Conservation (phyloP, 106 monocot species). For the Allium fistulosum region DNA sequence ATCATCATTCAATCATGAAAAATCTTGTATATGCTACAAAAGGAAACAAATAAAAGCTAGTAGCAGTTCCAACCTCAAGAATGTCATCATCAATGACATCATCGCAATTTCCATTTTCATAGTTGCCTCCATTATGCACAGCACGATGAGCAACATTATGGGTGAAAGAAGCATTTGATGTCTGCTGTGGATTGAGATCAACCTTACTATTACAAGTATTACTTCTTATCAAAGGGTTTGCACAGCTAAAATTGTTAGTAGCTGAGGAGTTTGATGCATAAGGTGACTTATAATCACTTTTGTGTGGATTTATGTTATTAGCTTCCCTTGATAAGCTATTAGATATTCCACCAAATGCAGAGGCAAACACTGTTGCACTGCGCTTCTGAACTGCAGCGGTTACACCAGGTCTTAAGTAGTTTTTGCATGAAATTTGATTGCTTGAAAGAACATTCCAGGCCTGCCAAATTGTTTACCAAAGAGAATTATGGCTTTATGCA, state of each 20-base stretch:
- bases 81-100: slow-evolving; percentile 70
- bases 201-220: slow-evolving; percentile 10
- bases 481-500: too few relatives aligned
- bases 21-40: not conserved
- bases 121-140: slow-evolving; percentile 3
- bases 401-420: slow-evolving; percentile 69
- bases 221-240: slow-evolving; percentile 8
- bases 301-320: slow-evolving; percentile 10
- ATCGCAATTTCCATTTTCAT: slow-evolving; percentile 18
- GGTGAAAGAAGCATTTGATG: slow-evolving; percentile 11
- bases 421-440: slow-evolving; percentile 26
- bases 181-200: slow-evolving; percentile 12
- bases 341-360: slow-evolving; percentile 11
- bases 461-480: slow-evolving; percentile 21
- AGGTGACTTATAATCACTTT: slow-evolving; percentile 1
- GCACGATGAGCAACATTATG: slow-evolving; percentile 2
- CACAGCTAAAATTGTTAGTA: not conserved
- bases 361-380: slow-evolving; percentile 3
- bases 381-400: slow-evolving; percentile 27
- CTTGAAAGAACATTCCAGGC: slow-evolving; percentile 72
- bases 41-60: not conserved
- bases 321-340: slow-evolving; percentile 2
- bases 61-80: slow-evolving; percentile 36
- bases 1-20: not conserved
- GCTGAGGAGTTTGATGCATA: slow-evolving; percentile 2